A percentile compares a stretch with the other conserved stretches of the same genome.
phyloP scores from a whole-genome alignment of 2,329 filamentous ascomycete species.

The Fusarium lyarnte region DNA sequence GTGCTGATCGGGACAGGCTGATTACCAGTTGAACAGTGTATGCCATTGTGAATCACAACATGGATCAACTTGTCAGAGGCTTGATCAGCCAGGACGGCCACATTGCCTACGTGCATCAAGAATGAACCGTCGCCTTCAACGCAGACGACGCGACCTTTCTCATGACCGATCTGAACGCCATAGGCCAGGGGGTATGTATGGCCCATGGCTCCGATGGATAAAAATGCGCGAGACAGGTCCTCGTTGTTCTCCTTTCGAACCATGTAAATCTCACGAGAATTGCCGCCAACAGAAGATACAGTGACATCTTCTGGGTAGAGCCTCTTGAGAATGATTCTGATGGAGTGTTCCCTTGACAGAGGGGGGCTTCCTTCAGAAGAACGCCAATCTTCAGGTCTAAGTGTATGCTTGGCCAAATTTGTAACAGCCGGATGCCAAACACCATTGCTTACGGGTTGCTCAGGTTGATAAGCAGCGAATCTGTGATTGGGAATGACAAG shows the following conservation, averaged over 20 bases:
- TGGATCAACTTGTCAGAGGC: not conserved
- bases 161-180: not conserved
- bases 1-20: not conserved
- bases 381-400: not conserved
- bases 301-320: conserved; percentile 6
- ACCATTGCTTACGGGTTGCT: not conserved
- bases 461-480: not conserved
- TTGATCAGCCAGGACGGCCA: not conserved
- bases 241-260: conserved; percentile 9
- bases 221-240: not conserved
- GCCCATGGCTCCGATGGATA: not conserved
- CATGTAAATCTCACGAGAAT: conserved; percentile 14
- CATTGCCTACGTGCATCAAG: conserved; percentile 2
- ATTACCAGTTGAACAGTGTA: not conserved
- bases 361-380: not conserved
- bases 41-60: not conserved
- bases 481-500: not conserved
- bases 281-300: conserved; percentile 10
- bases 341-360: not conserved
- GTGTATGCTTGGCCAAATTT: not conserved
- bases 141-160: not conserved
- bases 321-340: not conserved
- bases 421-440: not conserved
- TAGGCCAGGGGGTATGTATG: not conserved
- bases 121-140: not conserved